Conservation (phyloP, 2,329 filamentous ascomycete genomes). For the Aurifilum marmelostoma region DNA sequence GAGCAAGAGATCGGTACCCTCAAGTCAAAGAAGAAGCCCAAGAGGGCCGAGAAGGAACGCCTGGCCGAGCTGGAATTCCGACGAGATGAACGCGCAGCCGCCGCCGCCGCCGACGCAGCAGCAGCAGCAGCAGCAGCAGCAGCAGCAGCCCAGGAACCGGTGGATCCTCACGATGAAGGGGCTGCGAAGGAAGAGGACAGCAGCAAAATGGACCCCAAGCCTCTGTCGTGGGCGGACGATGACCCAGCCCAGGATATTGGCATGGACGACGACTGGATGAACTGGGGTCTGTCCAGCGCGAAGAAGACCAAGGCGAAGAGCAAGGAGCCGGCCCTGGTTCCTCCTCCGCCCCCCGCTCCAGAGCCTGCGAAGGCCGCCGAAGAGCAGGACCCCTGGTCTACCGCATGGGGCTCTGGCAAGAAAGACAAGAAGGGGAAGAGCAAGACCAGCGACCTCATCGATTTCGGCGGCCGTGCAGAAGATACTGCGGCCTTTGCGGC, state of each 20-base stretch:
- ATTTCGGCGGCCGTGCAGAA: slow-evolving; percentile 27
- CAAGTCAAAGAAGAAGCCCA: slow-evolving; percentile 26
- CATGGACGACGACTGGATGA: slow-evolving; percentile 26
- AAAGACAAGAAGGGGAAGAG: slow-evolving; percentile 37
- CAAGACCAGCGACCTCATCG: slow-evolving; percentile 27
- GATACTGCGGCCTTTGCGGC: slow-evolving; percentile 24
- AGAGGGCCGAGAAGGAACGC: slow-evolving; percentile 21
- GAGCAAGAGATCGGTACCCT: slow-evolving; percentile 24
- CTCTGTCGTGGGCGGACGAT: slow-evolving; percentile 26
- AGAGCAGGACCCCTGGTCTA: slow-evolving; percentile 36
- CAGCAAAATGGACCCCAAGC: neutral
- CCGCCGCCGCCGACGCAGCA: slow-evolving; percentile 6
- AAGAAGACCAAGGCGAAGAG: slow-evolving; percentile 48
- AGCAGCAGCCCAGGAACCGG: too few relatives aligned
- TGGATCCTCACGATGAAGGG: slow-evolving; percentile 35
- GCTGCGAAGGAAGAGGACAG: slow-evolving; percentile 27
- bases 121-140: neutral
- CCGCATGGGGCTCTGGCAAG: slow-evolving; percentile 32
- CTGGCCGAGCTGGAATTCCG: slow-evolving; percentile 25
- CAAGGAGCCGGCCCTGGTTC: slow-evolving; percentile 33
- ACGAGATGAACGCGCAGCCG: slow-evolving; percentile 21
- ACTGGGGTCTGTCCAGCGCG: slow-evolving; percentile 34
- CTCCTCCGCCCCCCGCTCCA: slow-evolving; percentile 21
- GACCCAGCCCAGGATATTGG: slow-evolving; percentile 18
- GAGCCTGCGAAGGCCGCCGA: slow-evolving; percentile 27